These are phyloP conservation scores for Plasmopara halstedii DNA, from an alignment of 352 stramenopile genomes.

Conservation along the genomic window DNA sequence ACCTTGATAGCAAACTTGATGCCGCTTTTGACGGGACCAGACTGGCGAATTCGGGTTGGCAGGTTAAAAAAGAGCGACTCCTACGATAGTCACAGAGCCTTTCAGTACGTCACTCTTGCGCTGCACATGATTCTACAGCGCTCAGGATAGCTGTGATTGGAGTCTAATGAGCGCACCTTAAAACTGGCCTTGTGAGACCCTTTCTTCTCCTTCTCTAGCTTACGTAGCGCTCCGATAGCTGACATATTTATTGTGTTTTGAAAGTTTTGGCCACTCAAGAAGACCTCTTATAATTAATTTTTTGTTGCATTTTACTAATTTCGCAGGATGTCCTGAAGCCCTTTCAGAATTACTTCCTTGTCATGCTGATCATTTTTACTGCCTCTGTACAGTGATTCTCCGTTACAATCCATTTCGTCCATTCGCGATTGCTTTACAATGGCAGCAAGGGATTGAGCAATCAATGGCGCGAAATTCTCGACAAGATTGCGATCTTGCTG, in stretches of 20 bases:
- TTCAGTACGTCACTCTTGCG: no score
- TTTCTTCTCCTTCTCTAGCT: conserved; percentile 84
- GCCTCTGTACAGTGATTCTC: not conserved
- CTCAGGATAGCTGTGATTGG: not conserved
- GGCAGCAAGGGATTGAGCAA: conserved; percentile 38
- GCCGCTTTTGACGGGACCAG: conserved; percentile 47
- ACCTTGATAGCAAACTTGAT: conserved; percentile 54
- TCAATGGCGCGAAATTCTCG: conserved; percentile 39
- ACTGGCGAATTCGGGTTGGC: conserved; percentile 58
- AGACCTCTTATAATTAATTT: conserved; percentile 7
- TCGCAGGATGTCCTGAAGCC: conserved; percentile 21
- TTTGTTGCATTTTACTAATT: conserved; percentile 17
- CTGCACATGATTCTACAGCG: no score
- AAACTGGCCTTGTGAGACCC: conserved; percentile 44
- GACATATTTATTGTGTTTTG: conserved; percentile 43
- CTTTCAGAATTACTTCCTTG: conserved; percentile 19
- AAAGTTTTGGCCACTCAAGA: not conserved
- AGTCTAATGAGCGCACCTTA: conserved; percentile 25
- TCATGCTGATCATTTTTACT: conserved; percentile 9
- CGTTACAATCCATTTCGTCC: not conserved
- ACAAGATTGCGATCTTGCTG: conserved; percentile 45
- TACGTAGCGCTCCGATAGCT: conserved; percentile 68
- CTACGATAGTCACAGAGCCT: no score
- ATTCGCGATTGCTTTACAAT: conserved; percentile 25
- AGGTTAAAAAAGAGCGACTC: conserved; percentile 66